phyloP scores from a whole-genome alignment of 257 asterid genomes.

The Solanum piurae region DNA sequence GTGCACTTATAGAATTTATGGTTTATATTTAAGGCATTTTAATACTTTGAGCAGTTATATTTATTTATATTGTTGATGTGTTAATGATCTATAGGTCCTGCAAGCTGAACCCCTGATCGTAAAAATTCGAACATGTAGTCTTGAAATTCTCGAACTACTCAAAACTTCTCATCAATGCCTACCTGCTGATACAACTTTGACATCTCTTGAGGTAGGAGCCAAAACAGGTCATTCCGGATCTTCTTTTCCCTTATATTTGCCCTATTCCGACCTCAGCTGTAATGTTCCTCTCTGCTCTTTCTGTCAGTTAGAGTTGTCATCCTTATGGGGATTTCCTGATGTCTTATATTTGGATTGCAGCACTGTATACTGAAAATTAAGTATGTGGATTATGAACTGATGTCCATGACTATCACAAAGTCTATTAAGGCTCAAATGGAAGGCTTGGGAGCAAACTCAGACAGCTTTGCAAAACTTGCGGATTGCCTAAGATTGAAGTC shows the following conservation, averaged over 20 bases:
- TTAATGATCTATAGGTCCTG: constrained; percentile 5
- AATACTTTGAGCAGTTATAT: background rate
- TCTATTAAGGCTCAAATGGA: constrained; percentile 22
- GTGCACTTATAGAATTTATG: background rate
- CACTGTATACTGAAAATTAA: constrained; percentile 16
- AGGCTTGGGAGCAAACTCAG: constrained; percentile 20
- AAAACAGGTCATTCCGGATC: background rate
- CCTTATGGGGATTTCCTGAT: background rate
- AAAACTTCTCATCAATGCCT: background rate
- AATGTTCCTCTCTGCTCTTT: background rate
- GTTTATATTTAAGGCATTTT: background rate
- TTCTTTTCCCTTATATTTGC: background rate
- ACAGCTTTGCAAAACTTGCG: constrained; percentile 15
- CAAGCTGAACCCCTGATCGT: constrained; percentile 4
- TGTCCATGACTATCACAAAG: constrained; percentile 7
- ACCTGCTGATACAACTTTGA: background rate
- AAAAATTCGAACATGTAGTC: constrained; percentile 1
- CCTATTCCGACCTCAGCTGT: background rate
- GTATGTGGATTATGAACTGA: constrained; percentile 15
- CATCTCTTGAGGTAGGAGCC: constrained; percentile 7
- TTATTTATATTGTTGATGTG: background rate
- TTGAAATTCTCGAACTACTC: constrained; percentile 9
- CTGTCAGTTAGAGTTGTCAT: background rate
- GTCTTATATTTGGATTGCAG: constrained; percentile 9
- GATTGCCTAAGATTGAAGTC: constrained; percentile 19